phyloP scores from a whole-genome alignment of 345 rosid genomes.

The Eucalyptus regnans region DNA sequence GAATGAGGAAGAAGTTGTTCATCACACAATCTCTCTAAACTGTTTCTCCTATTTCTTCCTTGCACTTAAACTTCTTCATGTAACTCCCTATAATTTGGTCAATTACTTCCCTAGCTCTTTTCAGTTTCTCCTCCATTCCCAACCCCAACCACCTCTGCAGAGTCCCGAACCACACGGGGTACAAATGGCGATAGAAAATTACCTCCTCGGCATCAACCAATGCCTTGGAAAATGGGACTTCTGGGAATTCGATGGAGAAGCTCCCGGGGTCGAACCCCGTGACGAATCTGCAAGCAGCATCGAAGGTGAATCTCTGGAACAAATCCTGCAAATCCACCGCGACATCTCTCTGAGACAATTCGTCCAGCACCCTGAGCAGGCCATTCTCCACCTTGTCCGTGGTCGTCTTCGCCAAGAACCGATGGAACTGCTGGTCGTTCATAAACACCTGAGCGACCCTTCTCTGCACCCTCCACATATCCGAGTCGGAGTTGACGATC shows the following conservation, averaged over 20 bases:
- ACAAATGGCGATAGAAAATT: constrained; percentile 22
- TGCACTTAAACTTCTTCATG: no score
- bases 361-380: constrained; percentile 31
- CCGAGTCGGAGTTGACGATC: constrained; percentile 32
- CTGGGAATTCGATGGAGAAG: constrained; percentile 19
- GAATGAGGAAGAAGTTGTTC: no score
- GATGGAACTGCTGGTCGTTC: constrained; percentile 10
- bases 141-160: constrained; percentile 24
- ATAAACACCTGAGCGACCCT: constrained; percentile 14
- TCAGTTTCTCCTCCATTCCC: not conserved
- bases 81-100: constrained; percentile 5
- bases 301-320: constrained; percentile 36
- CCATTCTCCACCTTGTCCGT: constrained; percentile 20
- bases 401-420: constrained; percentile 4
- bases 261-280: constrained; percentile 30
- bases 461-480: constrained; percentile 35
- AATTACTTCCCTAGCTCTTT: constrained; percentile 5
- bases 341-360: constrained; percentile 3
- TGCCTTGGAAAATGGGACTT: constrained; percentile 17
- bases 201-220: constrained; percentile 33
- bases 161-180: constrained; percentile 26
- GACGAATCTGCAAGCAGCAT: constrained; percentile 17
- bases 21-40: no score
- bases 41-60: no score
- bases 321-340: constrained; percentile 28